Evolutionary conservation across 169 alveolate genomes (phyloP).

Genomic region (Besnoitia besnoiti): DNA sequence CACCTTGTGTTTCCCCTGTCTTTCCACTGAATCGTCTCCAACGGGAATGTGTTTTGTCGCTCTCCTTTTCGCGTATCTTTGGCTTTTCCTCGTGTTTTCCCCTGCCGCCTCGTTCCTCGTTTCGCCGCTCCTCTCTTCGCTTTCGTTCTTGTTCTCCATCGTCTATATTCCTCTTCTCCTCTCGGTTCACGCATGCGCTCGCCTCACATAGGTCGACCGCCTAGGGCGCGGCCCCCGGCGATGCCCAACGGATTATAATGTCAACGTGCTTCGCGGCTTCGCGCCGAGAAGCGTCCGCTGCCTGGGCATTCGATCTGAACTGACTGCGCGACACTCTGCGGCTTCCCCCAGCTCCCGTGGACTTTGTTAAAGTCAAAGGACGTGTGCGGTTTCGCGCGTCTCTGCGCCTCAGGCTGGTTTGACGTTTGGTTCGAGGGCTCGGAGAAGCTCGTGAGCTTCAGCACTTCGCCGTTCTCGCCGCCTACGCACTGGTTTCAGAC

Average conservation of each 20-base stretch:
- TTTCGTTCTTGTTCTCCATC: background rate
- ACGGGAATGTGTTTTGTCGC: background rate
- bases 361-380: no score
- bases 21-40: background rate
- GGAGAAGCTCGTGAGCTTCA: constrained; percentile 33
- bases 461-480: constrained; percentile 54
- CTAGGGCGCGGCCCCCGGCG: no score
- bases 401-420: constrained; percentile 63
- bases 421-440: constrained; percentile 60
- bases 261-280: no score
- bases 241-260: no score
- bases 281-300: no score
- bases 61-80: background rate
- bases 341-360: no score
- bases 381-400: no score
- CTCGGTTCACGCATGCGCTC: no score
- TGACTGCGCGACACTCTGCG: no score
- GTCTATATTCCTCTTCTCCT: background rate
- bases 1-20: background rate
- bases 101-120: background rate
- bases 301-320: no score
- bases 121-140: background rate
- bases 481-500: constrained; percentile 73
- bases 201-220: no score
- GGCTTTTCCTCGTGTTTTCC: background rate